Base-by-base conservation (phyloP, 2,329 filamentous ascomycete species). In the Colletotrichum tamarilloi region DNA sequence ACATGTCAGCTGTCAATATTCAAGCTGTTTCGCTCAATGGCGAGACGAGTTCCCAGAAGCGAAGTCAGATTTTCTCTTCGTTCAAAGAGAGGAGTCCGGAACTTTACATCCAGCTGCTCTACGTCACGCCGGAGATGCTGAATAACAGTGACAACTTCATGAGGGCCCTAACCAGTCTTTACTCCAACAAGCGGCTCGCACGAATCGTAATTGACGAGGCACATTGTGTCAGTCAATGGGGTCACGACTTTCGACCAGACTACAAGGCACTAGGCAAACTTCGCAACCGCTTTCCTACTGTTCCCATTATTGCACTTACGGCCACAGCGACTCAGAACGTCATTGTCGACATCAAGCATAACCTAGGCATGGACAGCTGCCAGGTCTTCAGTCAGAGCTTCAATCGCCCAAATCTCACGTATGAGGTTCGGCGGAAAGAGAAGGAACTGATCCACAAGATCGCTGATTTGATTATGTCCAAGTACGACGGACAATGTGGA, bases 221-320 rank as follows among this genome's bases (percentile, higher is more conserved):
- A n/a, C 97, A 99, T 81, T 99, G 97, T 82, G 96, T 99, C 30
- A 98, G 97, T 82, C 95, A 99, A 85, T 99, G 97, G 97, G 97
- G 97, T 1, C 97, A 99, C 77, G 97, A 99, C 81, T 99, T 99
- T 80, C 91, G 97, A 58, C 96, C 95, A 0, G 96, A 98, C 80
- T 99, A 99, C 85, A 98, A 98, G 82, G 89, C 90, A 35, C 86
- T 99, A 4, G 95, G 95, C 32, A 88, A 91, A 72, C 86, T 98
- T 56, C 90, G 96, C 62, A 82, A 85, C 53, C 90, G 89, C 65
- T 96, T 96, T 77, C 91, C 92, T 0, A 89, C 90, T 2, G 94
- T 98, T 3, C 97, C 97, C 1, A 88, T 98, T 53, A 98, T 99
- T 90, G 97, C 97, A 4, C 86, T 99, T 77, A 99, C 97, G 30